Evolutionary conservation across 140 eudicot species (phyloP).

Genomic region (Eryngium alpinum): DNA sequence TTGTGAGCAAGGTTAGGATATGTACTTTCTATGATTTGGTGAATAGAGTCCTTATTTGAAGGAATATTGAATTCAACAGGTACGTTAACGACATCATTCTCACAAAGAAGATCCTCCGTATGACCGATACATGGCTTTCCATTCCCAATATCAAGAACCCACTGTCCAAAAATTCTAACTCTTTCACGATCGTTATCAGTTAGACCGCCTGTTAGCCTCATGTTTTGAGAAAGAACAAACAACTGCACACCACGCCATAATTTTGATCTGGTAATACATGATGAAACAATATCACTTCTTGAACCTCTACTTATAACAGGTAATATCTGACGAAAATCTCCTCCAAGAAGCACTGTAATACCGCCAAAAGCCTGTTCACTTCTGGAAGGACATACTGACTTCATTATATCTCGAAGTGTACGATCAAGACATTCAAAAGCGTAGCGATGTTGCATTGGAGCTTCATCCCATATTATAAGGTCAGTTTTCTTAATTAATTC

Average conservation of each 20-base stretch:
- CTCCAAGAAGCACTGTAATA: background rate
- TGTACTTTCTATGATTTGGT: too few relatives aligned
- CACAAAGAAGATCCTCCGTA: too few relatives aligned
- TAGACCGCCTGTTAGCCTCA: background rate
- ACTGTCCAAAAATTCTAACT: background rate
- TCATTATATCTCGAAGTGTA: background rate
- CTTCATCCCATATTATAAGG: too few relatives aligned
- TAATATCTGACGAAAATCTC: too few relatives aligned
- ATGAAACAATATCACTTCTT: background rate
- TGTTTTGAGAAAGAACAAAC: background rate
- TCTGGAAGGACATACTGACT: background rate
- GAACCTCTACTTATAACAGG: too few relatives aligned
- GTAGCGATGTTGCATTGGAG: too few relatives aligned
- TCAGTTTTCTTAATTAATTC: background rate
- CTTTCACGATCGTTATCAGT: background rate
- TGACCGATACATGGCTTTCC: too few relatives aligned
- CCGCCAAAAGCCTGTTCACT: background rate
- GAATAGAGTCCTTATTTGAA: too few relatives aligned
- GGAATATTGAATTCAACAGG: too few relatives aligned
- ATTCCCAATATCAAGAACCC: background rate
- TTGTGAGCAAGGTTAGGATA: too few relatives aligned
- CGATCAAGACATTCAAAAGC: background rate
- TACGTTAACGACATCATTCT: too few relatives aligned
- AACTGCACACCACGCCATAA: background rate
- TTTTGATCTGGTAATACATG: background rate